Base-by-base conservation (phyloP, 306 rosid species). In the Vigna reflexopilosa region DNA sequence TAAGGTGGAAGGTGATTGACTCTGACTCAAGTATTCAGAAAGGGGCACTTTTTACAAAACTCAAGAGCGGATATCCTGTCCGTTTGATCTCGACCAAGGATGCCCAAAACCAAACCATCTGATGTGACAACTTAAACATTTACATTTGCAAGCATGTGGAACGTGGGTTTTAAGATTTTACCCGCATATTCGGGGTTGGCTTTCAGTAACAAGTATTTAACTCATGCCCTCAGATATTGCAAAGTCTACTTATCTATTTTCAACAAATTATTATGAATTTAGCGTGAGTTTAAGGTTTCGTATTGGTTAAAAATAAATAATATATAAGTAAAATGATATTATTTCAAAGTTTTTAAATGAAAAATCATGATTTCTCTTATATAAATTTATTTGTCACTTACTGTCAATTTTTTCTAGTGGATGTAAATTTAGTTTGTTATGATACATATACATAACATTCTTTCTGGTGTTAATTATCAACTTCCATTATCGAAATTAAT, bases 1-100 rank as follows among this genome's bases (percentile, higher is more conserved):
- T 65, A 80, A 92, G 96, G 85, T 92, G 97, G 94, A 77, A 88
- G 88, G 95, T 89, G 76, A 81, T 69, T 5, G 89, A 94, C 80
- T 55, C 85, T 2, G 93, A 90, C 84, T 69, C 92, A 0, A 94
- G 97, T 83, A 89, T 86, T 55, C 86, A 94, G 75, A 94, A 94
- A 81, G 85, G 92, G 81, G 91, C 93, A 0, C 77, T 94, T 57
- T 90, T 94, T 77, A 82, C 95, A 7, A 92, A 82, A 80, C 74
- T 94, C 54, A 89, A 67, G 77, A 90, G 87, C 15, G 97, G 98
- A 1, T 94, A 91, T 67, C 98, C 97, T 0, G 79, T 94, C 9
- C 79, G 30, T 19, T 74, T 94, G 77, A 88, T 85, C 15, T 76
- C 67, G 47, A 57, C 83, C 14, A 24, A 44, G 14, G 16, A 77